Base-by-base conservation (phyloP, 1,284 basidiomycete genomes). In the Ganoderma sinense region DNA sequence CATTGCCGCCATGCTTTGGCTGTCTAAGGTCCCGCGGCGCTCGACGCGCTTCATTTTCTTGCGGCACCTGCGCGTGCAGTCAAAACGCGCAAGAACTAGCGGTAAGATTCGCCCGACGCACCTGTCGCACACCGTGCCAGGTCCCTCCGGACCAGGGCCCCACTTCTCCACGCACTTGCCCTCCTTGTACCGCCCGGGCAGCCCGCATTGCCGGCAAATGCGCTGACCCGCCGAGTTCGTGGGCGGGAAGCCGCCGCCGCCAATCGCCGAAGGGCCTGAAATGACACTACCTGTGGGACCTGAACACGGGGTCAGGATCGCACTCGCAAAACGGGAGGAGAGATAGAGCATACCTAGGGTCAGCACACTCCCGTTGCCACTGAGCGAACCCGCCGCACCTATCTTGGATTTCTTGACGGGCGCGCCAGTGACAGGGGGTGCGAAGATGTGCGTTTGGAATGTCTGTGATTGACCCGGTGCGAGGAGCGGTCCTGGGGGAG, bases 31-130 rank as follows among this genome's bases (percentile, higher is more conserved):
- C 7, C 91, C 91, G 13, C 92, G 84, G 20, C 91, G 84, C 78
- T 94, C 93, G 55, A 93, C 90, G 1, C 93, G 88, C 81, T 94
- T 94, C 93, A 94, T 94, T 80, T 94, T 94, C 81, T 94, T 94
- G 65, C 93, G 86, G 80, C 93, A 94, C 66, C 89, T 90, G 63
- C 20, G 48, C 55, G 60, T 53, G 62, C 60, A 53, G 40, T 29
- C 29, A 41, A 39, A 18, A 33, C 16, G 3, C 33, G 33, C 8
- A 31, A 31, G 33, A 45, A 36, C 48, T 65, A 68, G 63, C 69
- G 69, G 72, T 61, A 13, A 13, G 33, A 53, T 63, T 31, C 39
- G n/a, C 60, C 26, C 26, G 18, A 81, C 86, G 71, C 76, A 90
- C 86, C 92, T 82, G 83, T 94, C 93, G 76, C 93, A 94, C 0